These are phyloP conservation scores for Ceratobasidium sp. DNA, from an alignment of 1,284 basidiomycete species.

Conservation along the genomic window DNA sequence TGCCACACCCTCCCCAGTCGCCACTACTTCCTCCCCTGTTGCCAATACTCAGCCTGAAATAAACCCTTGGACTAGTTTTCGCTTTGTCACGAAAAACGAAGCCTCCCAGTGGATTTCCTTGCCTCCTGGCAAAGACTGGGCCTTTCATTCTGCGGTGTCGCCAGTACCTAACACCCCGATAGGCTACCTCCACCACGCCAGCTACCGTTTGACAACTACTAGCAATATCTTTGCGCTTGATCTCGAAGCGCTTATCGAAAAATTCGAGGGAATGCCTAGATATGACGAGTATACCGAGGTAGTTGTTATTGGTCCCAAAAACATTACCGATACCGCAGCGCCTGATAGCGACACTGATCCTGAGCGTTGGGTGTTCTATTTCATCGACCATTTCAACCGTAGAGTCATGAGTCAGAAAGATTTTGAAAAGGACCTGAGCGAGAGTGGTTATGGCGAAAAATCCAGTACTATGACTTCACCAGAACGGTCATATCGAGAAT, in stretches of 20 bases:
- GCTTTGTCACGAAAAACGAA: not conserved
- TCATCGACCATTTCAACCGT: constrained; percentile 35
- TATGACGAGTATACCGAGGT: constrained; percentile 37
- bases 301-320: not conserved
- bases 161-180: not conserved
- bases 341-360: not conserved
- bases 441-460: not conserved
- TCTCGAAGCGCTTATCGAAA: not conserved
- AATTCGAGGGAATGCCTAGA: constrained; percentile 1
- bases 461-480: not conserved
- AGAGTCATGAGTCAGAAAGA: not conserved
- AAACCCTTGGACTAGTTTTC: too few relatives aligned
- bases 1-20: too few relatives aligned
- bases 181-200: constrained; percentile 23
- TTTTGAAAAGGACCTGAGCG: not conserved
- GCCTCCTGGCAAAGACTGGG: not conserved
- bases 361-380: not conserved
- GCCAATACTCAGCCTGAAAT: too few relatives aligned
- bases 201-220: constrained; percentile 13
- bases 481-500: constrained; percentile 1
- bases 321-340: not conserved
- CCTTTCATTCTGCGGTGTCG: not conserved
- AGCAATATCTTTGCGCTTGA: not conserved
- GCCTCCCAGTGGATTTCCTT: not conserved
- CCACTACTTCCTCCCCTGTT: too few relatives aligned